Conservation (phyloP, 2,329 filamentous ascomycete species). For the Calcarisporium arbuscula region DNA sequence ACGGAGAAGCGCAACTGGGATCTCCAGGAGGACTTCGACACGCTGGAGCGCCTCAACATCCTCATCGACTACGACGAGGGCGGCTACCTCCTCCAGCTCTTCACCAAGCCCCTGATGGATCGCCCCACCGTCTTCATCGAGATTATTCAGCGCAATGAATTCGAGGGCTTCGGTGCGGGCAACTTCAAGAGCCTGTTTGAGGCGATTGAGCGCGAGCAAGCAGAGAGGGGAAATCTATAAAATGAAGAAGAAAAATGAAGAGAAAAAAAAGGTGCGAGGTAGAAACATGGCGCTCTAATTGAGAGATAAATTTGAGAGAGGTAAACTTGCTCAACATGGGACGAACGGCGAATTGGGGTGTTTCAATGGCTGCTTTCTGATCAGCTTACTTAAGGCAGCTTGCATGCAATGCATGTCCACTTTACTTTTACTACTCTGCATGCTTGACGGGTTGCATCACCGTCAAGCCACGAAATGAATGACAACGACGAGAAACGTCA, state of each 20-base stretch:
- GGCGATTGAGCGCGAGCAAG: constrained; percentile 91
- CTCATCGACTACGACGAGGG: constrained; percentile 92
- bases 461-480: too few relatives aligned
- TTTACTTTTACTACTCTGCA: too few relatives aligned
- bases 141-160: constrained; percentile 89
- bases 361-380: too few relatives aligned
- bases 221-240: constrained; percentile 73
- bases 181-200: constrained; percentile 96
- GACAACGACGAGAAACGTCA: too few relatives aligned
- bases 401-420: too few relatives aligned
- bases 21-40: constrained; percentile 74
- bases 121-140: constrained; percentile 93
- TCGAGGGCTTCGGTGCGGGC: constrained; percentile 86
- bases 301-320: too few relatives aligned
- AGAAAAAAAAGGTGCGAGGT: not conserved
- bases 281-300: too few relatives aligned
- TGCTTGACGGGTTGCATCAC: too few relatives aligned
- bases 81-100: constrained; percentile 73
- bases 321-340: too few relatives aligned
- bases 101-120: constrained; percentile 87
- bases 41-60: constrained; percentile 71
- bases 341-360: too few relatives aligned
- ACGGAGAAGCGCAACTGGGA: constrained; percentile 52
- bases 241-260: not conserved
- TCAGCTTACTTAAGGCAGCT: too few relatives aligned